These are phyloP conservation scores for Maudiozyma humilis DNA, from an alignment of 1,139 yeast species.

Conservation along the genomic window DNA sequence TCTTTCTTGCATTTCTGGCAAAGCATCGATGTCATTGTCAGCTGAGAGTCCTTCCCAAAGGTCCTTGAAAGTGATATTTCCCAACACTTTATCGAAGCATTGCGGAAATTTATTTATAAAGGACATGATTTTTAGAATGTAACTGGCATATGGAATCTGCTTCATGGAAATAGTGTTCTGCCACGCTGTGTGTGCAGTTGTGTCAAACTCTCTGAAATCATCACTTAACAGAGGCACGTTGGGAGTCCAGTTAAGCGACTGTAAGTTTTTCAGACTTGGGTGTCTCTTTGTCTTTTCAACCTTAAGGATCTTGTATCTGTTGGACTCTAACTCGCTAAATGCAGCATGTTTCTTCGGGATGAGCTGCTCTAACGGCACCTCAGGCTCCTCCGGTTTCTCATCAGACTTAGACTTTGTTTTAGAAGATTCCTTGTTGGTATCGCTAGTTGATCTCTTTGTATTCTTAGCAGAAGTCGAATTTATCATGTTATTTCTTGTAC, in stretches of 20 bases:
- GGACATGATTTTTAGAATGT: slow-evolving; percentile 38
- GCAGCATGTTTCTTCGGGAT: neutral
- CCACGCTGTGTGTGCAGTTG: slow-evolving; percentile 3
- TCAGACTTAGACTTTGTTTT: neutral
- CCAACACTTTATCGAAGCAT: slow-evolving; percentile 29
- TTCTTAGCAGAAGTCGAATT: neutral
- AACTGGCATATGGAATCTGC: slow-evolving; percentile 39
- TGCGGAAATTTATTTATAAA: slow-evolving; percentile 39
- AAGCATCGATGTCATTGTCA: slow-evolving; percentile 26
- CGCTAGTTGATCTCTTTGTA: neutral
- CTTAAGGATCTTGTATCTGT: neutral
- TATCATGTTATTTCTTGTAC: neutral
- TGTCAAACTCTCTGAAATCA: slow-evolving; percentile 12
- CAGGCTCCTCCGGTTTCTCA: neutral
- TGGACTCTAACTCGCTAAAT: neutral
- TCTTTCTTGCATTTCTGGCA: slow-evolving; percentile 16
- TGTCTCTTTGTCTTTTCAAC: slow-evolving; percentile 9
- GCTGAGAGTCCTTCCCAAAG: slow-evolving; percentile 41
- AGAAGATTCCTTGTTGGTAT: too few relatives aligned
- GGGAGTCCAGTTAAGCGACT: slow-evolving; percentile 17
- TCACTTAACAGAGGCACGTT: slow-evolving; percentile 15
- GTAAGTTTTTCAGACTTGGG: slow-evolving; percentile 8
- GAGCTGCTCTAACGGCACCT: neutral
- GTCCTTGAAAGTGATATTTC: slow-evolving; percentile 39
- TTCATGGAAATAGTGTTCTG: slow-evolving; percentile 11